phyloP scores from a whole-genome alignment of 1,284 basidiomycete genomes.

The Ceratobasidium sp. region DNA sequence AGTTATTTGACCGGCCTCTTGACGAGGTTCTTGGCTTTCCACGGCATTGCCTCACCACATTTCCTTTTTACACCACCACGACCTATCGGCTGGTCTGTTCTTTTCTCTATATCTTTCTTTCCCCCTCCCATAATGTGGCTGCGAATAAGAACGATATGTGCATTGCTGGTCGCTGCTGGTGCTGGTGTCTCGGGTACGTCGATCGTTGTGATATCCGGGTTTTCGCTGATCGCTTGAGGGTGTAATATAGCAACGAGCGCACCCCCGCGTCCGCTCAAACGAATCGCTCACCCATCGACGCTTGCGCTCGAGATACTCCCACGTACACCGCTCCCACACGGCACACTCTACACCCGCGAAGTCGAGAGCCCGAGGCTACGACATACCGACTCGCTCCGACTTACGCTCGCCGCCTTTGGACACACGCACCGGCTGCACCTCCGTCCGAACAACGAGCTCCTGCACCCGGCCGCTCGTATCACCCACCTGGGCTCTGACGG shows the following conservation, averaged over 20 bases:
- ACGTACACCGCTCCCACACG: slow-evolving; percentile 57
- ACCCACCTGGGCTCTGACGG: slow-evolving; percentile 68
- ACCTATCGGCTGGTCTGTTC: background rate
- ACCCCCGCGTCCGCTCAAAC: slow-evolving; percentile 68
- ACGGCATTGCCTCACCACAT: slow-evolving; percentile 43
- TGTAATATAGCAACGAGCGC: slow-evolving; percentile 64
- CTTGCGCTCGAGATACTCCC: slow-evolving; percentile 76
- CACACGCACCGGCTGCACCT: slow-evolving; percentile 76
- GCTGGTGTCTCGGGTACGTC: slow-evolving; percentile 5
- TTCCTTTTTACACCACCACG: slow-evolving; percentile 33
- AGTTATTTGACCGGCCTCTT: slow-evolving; percentile 19
- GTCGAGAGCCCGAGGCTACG: slow-evolving; percentile 63
- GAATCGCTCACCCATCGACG: slow-evolving; percentile 69
- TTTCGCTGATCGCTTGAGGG: slow-evolving; percentile 6
- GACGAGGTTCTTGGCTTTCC: slow-evolving; percentile 44
- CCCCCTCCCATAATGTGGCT: slow-evolving; percentile 13
- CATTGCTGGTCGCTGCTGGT: background rate
- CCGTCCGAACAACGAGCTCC: slow-evolving; percentile 78
- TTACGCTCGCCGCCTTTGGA: slow-evolving; percentile 73
- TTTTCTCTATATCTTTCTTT: slow-evolving; percentile 9
- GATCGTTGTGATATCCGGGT: background rate
- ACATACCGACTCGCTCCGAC: slow-evolving; percentile 74
- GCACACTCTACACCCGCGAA: slow-evolving; percentile 54
- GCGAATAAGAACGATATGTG: slow-evolving; percentile 9
- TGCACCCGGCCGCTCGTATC: slow-evolving; percentile 81